Base-by-base conservation (phyloP, 352 stramenopile genomes). In the Globisporangium cederbergense region DNA sequence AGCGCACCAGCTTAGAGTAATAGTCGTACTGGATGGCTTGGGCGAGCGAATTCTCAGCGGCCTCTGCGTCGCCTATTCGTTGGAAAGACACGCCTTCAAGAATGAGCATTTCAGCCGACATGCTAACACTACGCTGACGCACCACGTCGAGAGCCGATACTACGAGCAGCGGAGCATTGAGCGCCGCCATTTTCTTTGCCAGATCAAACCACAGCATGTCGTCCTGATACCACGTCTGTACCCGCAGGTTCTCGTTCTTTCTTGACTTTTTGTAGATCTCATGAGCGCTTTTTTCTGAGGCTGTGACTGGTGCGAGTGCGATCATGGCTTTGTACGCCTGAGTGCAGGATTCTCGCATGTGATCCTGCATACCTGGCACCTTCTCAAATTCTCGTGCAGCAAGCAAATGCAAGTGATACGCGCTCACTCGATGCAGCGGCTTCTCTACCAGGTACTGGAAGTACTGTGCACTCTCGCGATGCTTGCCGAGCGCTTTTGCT, bases 381-480 rank as follows among this genome's bases (percentile, higher is more conserved):
- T 65, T 72, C 13, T 86, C 71, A 11, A 91, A 66, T 52, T 90
- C 73, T 10, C 86, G 55, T 16, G 75, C 81, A 43, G 84, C 72
- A 25, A 93, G 59, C 20, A 93, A 52, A 43, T 81, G 66, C 47
- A 93, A 55, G 30, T 89, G 80, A 64, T 90, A 90, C 14, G 64
- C 65, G 30, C 67, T 59, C 1, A 91, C 51, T 32, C 73, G 77
- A 65, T 77, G 75, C 5, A 80, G 81, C 1, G 82, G 80, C 2
- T 78, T 77, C 11, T 91, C 80, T 4, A 81, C 72, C 36, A 93
- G 42, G 62, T 90, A 83, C 56, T 86, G 72, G 38, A 93, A 88
- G 58, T 93, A 91, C 43, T 91, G 78, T 9, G 81, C 77, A 42
- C 80, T 88, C 50, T 93, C 81, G 22, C 65, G 69, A 52, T 82